Evolutionary conservation across 106 monocot species (phyloP).

Genomic region (Dendrobium officinale): DNA sequence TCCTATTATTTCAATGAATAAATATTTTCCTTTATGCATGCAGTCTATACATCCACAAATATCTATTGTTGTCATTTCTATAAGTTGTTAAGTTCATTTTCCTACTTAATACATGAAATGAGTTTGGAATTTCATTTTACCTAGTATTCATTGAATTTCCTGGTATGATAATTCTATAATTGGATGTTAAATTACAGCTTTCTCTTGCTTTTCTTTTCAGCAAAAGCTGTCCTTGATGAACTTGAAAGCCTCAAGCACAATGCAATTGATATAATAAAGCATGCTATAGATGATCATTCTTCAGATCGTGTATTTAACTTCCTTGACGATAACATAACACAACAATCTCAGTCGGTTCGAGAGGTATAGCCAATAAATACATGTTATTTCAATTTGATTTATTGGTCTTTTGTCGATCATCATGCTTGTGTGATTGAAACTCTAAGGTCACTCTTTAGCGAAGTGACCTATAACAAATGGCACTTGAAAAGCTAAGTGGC

Average conservation of each 20-base stretch:
- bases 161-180: neutral
- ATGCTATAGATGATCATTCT: neutral
- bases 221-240: slow-evolving; percentile 6
- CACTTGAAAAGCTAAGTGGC: neutral
- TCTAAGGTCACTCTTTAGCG: neutral
- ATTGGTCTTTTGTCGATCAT: neutral
- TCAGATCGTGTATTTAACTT: neutral
- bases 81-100: neutral
- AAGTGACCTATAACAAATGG: neutral
- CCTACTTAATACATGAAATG: neutral
- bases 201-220: neutral
- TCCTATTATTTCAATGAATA: too few relatives aligned
- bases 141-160: neutral
- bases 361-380: slow-evolving; percentile 1
- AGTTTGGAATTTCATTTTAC: neutral
- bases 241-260: slow-evolving; percentile 8
- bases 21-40: too few relatives aligned
- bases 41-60: too few relatives aligned
- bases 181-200: neutral
- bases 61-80: too few relatives aligned
- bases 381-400: neutral
- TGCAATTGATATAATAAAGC: neutral
- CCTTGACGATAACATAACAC: neutral
- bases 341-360: neutral
- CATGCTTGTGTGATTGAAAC: neutral